Evolutionary conservation across 495 filamentous ascomycete species (phyloP).

Genomic region (Lasiosphaeria hispida): DNA sequence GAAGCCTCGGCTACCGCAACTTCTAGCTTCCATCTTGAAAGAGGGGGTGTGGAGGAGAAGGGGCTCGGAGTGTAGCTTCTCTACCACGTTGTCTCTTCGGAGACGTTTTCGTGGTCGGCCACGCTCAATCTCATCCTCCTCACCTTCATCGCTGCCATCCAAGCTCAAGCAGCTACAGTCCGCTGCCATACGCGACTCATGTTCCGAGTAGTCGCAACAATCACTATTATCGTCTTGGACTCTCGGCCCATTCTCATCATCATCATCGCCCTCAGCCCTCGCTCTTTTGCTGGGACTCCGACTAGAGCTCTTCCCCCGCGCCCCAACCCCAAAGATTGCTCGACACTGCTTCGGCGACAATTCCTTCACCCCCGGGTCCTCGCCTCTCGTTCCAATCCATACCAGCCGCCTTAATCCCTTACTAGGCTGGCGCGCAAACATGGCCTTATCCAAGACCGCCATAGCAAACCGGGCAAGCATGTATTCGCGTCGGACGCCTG

Average conservation of each 20-base stretch:
- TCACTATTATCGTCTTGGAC: background rate
- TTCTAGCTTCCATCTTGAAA: too few relatives aligned
- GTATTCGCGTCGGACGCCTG: background rate
- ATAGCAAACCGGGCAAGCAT: slow-evolving; percentile 3
- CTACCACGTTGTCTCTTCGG: too few relatives aligned
- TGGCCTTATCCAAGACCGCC: background rate
- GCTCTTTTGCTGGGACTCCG: slow-evolving; percentile 4
- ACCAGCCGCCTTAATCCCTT: background rate
- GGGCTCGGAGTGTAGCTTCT: too few relatives aligned
- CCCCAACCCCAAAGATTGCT: background rate
- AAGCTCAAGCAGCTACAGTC: background rate
- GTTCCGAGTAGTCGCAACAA: background rate
- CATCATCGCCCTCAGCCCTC: background rate
- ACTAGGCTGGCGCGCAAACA: background rate
- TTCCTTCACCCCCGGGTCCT: background rate
- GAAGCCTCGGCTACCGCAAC: too few relatives aligned
- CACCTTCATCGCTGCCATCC: background rate
- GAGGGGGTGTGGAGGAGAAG: too few relatives aligned
- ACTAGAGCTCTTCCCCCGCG: background rate
- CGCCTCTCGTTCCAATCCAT: background rate
- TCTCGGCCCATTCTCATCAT: background rate
- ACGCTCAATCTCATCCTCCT: background rate
- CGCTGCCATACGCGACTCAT: background rate
- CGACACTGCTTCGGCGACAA: background rate
- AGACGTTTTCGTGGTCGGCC: slow-evolving; percentile 1